These are phyloP conservation scores for Pseudonectria buxi DNA, from an alignment of 2,329 filamentous ascomycete genomes.

Conservation along the genomic window DNA sequence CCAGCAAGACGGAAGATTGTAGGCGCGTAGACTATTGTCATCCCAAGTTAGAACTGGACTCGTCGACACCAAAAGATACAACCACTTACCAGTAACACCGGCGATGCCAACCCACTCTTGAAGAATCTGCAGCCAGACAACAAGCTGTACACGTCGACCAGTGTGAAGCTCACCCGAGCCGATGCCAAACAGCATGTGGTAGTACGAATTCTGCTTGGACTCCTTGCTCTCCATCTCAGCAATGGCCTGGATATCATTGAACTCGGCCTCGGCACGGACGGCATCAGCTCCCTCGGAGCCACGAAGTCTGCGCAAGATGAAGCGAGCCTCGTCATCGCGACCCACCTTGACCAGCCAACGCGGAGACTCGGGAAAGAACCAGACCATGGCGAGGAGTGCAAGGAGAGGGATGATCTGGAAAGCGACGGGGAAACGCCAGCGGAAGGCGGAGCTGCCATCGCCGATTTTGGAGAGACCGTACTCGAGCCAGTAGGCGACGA, in stretches of 20 bases:
- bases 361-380: conserved; percentile 65
- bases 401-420: conserved; percentile 63
- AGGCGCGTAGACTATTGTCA: conserved; percentile 39
- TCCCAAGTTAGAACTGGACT: too few relatives aligned
- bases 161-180: conserved; percentile 60
- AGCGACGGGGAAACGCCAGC: conserved; percentile 63
- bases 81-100: conserved; percentile 44
- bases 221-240: conserved; percentile 46
- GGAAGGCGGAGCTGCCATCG: conserved; percentile 48
- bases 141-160: conserved; percentile 60
- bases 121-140: conserved; percentile 65
- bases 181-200: conserved; percentile 60
- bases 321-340: conserved; percentile 59
- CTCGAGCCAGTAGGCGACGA: conserved; percentile 49
- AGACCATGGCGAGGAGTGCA: conserved; percentile 47
- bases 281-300: conserved; percentile 49
- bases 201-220: conserved; percentile 50
- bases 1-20: conserved; percentile 62
- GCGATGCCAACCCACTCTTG: conserved; percentile 67
- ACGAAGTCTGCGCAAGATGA: conserved; percentile 57
- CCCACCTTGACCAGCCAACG: conserved; percentile 61
- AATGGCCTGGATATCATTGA: conserved; percentile 60
- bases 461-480: conserved; percentile 57
- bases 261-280: conserved; percentile 53
- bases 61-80: too few relatives aligned